Percentiles rank a stretch among this genome's conserved stretches.
These are phyloP conservation scores for Pestalotiopsis sp. DNA, from an alignment of 2,329 filamentous ascomycete species.

Conservation along the genomic window DNA sequence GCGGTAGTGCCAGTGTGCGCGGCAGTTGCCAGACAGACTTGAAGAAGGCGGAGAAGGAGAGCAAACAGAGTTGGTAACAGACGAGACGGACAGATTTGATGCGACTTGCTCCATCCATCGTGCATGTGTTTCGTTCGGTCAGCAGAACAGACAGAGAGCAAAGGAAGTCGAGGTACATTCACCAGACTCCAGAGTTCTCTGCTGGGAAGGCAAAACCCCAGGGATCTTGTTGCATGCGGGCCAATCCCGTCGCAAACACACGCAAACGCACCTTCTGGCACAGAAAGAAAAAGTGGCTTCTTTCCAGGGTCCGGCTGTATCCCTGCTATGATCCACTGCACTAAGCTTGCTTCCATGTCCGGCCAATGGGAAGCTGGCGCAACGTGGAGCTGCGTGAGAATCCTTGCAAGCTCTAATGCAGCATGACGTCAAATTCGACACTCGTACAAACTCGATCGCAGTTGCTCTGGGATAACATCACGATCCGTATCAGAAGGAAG, in stretches of 20 bases:
- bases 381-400: not conserved
- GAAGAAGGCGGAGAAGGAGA: not conserved
- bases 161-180: not conserved
- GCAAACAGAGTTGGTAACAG: not conserved
- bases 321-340: not conserved
- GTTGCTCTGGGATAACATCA: not conserved
- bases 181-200: not conserved
- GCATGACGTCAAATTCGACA: not conserved
- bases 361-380: not conserved
- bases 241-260: not conserved
- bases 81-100: not conserved
- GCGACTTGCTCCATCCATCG: not conserved
- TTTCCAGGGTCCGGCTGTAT: not conserved
- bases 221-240: not conserved
- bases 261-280: too few species aligned
- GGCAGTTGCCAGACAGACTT: not conserved
- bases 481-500: not conserved
- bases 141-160: not conserved
- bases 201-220: not conserved
- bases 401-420: not conserved
- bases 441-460: not conserved
- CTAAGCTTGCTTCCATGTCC: not conserved
- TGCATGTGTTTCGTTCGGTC: not conserved
- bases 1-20: not conserved
- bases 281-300: not conserved